These are phyloP conservation scores for Hebeloma cylindrosporum DNA, from an alignment of 768 basidiomycete genomes.

Conservation along the genomic window DNA sequence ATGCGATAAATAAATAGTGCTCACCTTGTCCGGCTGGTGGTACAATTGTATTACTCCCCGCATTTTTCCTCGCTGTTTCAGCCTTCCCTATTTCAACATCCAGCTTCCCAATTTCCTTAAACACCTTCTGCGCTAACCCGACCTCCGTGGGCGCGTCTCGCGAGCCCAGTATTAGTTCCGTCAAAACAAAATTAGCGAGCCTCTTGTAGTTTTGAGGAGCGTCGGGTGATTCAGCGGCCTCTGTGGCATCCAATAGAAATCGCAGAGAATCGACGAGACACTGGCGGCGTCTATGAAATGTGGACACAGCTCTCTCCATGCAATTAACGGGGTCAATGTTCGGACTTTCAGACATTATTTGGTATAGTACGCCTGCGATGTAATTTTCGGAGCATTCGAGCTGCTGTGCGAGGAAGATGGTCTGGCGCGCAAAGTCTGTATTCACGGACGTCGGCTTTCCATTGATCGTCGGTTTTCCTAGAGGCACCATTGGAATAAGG, in stretches of 20 bases:
- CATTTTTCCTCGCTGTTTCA: slow-evolving; percentile 60
- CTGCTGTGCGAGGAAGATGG: slow-evolving; percentile 75
- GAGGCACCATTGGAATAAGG: slow-evolving; percentile 3
- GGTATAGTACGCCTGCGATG: slow-evolving; percentile 66
- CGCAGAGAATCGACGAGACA: slow-evolving; percentile 70
- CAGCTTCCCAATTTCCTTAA: slow-evolving; percentile 63
- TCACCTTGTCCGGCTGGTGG: slow-evolving; percentile 57
- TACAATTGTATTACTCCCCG: slow-evolving; percentile 59
- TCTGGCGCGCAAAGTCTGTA: slow-evolving; percentile 75
- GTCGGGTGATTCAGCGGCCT: slow-evolving; percentile 43
- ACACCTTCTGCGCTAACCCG: slow-evolving; percentile 53
- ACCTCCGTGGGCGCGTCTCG: slow-evolving; percentile 36
- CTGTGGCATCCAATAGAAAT: slow-evolving; percentile 65
- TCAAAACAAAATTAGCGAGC: slow-evolving; percentile 53
- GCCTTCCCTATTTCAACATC: slow-evolving; percentile 53
- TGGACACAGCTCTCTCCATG: slow-evolving; percentile 64
- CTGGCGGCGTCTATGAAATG: slow-evolving; percentile 69
- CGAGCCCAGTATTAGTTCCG: slow-evolving; percentile 49
- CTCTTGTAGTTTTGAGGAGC: slow-evolving; percentile 50
- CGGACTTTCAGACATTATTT: slow-evolving; percentile 61
- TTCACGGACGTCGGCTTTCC: slow-evolving; percentile 73
- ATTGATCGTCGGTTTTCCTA: slow-evolving; percentile 67
- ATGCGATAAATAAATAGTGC: slow-evolving; percentile 13
- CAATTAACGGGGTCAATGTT: slow-evolving; percentile 57
- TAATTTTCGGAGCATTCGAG: slow-evolving; percentile 83